phyloP scores from a whole-genome alignment of 495 filamentous ascomycete genomes.

The Glutinoglossum americanum region DNA sequence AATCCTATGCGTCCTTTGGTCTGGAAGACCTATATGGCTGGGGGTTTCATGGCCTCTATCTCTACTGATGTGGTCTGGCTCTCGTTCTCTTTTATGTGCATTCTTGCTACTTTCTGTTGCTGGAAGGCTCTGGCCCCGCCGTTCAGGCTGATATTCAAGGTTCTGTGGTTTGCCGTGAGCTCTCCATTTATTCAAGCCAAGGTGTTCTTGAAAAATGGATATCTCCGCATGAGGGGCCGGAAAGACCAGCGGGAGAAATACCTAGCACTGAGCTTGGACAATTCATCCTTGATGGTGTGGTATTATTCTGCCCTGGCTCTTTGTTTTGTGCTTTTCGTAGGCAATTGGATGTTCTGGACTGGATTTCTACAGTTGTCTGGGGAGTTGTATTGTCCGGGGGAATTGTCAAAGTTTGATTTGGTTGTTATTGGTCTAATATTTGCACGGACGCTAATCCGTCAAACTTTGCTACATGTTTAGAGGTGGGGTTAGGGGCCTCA shows the following conservation, averaged over 20 bases:
- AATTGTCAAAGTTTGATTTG: constrained; percentile 2
- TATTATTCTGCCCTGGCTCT: background rate
- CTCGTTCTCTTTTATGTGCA: background rate
- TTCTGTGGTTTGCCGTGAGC: background rate
- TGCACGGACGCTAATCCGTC: background rate
- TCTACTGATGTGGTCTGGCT: constrained; percentile 3
- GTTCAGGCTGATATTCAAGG: background rate
- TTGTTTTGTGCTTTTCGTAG: constrained; percentile 5
- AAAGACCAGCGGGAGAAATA: background rate
- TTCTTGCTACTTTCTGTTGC: background rate
- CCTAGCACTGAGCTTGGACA: background rate
- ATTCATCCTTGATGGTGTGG: background rate
- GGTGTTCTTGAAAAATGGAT: background rate
- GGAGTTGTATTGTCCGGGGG: constrained; percentile 5
- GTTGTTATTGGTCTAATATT: constrained; percentile 2
- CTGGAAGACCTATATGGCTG: constrained; percentile 5
- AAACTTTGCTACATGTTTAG: too few relatives aligned
- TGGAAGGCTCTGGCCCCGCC: background rate
- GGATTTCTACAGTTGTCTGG: constrained; percentile 4
- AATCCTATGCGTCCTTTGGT: background rate
- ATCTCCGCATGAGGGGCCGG: background rate
- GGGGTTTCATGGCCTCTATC: constrained; percentile 5
- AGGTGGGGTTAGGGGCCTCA: too few relatives aligned
- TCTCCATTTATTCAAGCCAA: background rate
- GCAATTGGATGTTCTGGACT: constrained; percentile 7